These are phyloP conservation scores for Arachnomyces sp. DNA, from an alignment of 2,329 filamentous ascomycete genomes.

Conservation along the genomic window DNA sequence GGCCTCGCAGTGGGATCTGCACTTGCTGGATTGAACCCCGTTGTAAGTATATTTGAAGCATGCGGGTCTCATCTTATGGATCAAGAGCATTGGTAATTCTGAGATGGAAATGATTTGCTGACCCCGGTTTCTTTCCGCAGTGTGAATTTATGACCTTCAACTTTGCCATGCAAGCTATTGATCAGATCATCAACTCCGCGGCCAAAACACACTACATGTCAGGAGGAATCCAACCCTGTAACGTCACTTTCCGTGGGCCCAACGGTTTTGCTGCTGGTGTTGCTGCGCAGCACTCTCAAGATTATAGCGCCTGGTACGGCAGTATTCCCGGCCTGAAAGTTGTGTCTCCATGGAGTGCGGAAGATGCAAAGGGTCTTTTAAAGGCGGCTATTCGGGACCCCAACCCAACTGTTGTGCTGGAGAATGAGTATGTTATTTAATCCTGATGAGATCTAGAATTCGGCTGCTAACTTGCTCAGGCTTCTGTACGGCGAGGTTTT, in stretches of 20 bases:
- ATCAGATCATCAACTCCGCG: constrained; percentile 98
- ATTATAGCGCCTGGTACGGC: constrained; percentile 98
- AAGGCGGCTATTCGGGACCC: constrained; percentile 98
- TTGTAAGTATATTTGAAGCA: constrained; percentile 55
- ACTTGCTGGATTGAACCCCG: constrained; percentile 84
- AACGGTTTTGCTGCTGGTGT: constrained; percentile 97
- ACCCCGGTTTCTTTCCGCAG: constrained; percentile 36
- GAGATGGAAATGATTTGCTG: constrained; percentile 5
- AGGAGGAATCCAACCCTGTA: constrained; percentile 97
- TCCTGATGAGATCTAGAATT: constrained; percentile 1
- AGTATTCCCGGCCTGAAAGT: constrained; percentile 97
- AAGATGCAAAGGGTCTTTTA: constrained; percentile 95
- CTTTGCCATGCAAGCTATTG: constrained; percentile 99
- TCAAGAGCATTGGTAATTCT: neutral
- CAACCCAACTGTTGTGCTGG: constrained; percentile 87
- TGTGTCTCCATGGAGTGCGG: constrained; percentile 88
- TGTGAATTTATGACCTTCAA: constrained; percentile 99
- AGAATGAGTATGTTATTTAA: constrained; percentile 59
- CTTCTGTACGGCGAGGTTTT: constrained; percentile 86
- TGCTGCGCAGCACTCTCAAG: constrained; percentile 95
- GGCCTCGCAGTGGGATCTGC: constrained; percentile 93
- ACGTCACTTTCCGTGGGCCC: constrained; percentile 98
- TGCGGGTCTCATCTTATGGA: constrained; percentile 1
- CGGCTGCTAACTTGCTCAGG: constrained; percentile 39
- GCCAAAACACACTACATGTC: constrained; percentile 99